Evolutionary conservation across 2,329 filamentous ascomycete species (phyloP).

Genomic region (Penicillium sp.): DNA sequence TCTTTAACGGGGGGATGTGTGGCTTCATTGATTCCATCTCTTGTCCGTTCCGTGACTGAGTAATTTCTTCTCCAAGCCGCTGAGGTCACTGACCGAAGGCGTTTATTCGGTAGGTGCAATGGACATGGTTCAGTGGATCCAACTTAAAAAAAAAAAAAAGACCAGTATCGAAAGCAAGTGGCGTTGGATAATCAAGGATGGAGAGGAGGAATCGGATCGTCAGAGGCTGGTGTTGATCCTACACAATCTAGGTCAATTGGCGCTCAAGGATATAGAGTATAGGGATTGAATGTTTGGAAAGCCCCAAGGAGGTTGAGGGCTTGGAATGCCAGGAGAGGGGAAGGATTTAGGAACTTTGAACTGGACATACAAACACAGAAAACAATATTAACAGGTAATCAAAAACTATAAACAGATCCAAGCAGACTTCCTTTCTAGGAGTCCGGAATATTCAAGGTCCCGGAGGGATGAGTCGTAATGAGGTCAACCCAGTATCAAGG

Average conservation of each 20-base stretch:
- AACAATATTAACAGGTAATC: conserved; percentile 15
- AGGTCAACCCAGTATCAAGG: conserved; percentile 1
- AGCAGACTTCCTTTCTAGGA: conserved; percentile 18
- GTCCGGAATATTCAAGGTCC: conserved; percentile 15
- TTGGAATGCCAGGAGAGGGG: conserved; percentile 32
- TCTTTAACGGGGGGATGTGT: conserved; percentile 39
- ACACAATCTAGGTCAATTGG: conserved; percentile 25
- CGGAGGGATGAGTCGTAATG: conserved; percentile 16
- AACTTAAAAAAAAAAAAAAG: background rate
- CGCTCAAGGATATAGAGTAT: conserved; percentile 15
- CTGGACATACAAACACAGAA: conserved; percentile 13
- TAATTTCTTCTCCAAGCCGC: conserved; percentile 14
- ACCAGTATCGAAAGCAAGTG: conserved; percentile 4
- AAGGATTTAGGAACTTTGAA: conserved; percentile 14
- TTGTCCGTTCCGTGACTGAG: conserved; percentile 10
- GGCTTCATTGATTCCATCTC: conserved; percentile 36
- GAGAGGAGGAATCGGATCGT: conserved; percentile 15
- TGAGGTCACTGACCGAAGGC: conserved; percentile 32
- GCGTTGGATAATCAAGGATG: conserved; percentile 12
- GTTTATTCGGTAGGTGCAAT: conserved; percentile 29
- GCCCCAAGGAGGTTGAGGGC: conserved; percentile 15
- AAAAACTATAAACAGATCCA: conserved; percentile 25
- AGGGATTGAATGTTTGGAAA: conserved; percentile 28
- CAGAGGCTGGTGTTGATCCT: conserved; percentile 24
- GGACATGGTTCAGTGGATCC: conserved; percentile 26